A percentile compares a stretch with the other conserved stretches of the same genome.
Conservation (phyloP, 2,329 filamentous ascomycete species). For the Zalaria sp. region DNA sequence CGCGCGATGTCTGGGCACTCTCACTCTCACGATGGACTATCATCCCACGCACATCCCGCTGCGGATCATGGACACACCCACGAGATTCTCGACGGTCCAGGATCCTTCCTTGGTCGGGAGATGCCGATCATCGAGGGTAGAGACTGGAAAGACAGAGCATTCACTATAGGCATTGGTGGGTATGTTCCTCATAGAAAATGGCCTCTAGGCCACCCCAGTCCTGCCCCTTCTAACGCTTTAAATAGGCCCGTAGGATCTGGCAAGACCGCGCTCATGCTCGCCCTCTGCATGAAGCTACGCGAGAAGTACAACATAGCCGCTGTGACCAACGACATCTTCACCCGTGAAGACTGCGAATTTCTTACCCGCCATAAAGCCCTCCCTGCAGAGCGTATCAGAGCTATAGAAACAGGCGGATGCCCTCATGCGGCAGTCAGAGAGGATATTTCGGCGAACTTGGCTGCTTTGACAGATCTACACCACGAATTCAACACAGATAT, state of each 20-base stretch:
- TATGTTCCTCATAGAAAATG: slow-evolving; percentile 29
- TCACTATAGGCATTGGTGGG: slow-evolving; percentile 97
- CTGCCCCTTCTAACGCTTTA: neutral
- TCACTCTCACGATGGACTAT: slow-evolving; percentile 33
- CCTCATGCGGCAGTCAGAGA: slow-evolving; percentile 95
- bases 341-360: slow-evolving; percentile 93
- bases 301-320: slow-evolving; percentile 75
- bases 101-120: slow-evolving; percentile 77
- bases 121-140: slow-evolving; percentile 86
- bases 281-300: slow-evolving; percentile 74
- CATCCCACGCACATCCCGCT: slow-evolving; percentile 21
- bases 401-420: slow-evolving; percentile 95
- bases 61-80: slow-evolving; percentile 86
- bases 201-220: neutral
- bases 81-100: slow-evolving; percentile 87
- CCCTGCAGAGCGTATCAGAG: slow-evolving; percentile 68
- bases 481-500: slow-evolving; percentile 65
- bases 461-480: slow-evolving; percentile 82
- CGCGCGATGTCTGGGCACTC: neutral
- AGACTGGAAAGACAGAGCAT: slow-evolving; percentile 77
- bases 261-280: slow-evolving; percentile 94
- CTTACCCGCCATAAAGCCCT: slow-evolving; percentile 77
- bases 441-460: slow-evolving; percentile 88
- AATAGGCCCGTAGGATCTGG: slow-evolving; percentile 83
- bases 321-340: slow-evolving; percentile 99